These are phyloP conservation scores for Oryza australiensis DNA, from an alignment of 176 grass and related monocot genomes.

Conservation along the genomic window DNA sequence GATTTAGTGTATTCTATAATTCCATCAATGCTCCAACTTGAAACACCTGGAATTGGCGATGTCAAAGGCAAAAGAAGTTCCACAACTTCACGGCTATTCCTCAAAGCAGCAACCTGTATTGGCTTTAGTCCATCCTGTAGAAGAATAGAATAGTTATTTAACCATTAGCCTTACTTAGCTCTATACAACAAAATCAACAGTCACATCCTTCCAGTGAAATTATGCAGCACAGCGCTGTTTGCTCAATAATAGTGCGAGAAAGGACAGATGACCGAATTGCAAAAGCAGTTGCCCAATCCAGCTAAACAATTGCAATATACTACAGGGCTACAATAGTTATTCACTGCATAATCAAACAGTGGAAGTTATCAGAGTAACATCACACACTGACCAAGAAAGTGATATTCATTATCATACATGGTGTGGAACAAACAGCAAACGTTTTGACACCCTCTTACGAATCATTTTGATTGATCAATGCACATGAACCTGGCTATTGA, in stretches of 20 bases:
- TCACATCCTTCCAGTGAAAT: background rate
- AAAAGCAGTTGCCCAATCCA: background rate
- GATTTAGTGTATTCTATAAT: slow-evolving; percentile 64
- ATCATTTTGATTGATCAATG: background rate
- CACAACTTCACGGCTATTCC: slow-evolving; percentile 63
- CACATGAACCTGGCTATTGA: slow-evolving; percentile 7
- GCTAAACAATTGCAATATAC: slow-evolving; percentile 6
- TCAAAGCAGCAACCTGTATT: slow-evolving; percentile 80
- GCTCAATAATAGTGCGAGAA: background rate
- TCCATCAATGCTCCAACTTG: slow-evolving; percentile 71
- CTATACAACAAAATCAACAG: background rate
- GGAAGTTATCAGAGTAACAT: background rate
- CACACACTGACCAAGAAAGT: background rate
- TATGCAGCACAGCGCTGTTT: background rate
- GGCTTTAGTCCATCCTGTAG: slow-evolving; percentile 84
- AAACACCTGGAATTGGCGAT: slow-evolving; percentile 60
- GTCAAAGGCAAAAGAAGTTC: slow-evolving; percentile 77
- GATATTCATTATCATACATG: background rate
- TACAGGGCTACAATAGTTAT: background rate
- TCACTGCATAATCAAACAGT: background rate
- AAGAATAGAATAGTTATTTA: slow-evolving; percentile 6
- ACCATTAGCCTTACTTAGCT: background rate
- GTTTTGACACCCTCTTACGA: background rate
- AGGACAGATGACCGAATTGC: background rate
- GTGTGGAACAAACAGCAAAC: background rate